Conservation (phyloP, 2,329 filamentous ascomycete genomes). For the Fusarium austroafricanum region DNA sequence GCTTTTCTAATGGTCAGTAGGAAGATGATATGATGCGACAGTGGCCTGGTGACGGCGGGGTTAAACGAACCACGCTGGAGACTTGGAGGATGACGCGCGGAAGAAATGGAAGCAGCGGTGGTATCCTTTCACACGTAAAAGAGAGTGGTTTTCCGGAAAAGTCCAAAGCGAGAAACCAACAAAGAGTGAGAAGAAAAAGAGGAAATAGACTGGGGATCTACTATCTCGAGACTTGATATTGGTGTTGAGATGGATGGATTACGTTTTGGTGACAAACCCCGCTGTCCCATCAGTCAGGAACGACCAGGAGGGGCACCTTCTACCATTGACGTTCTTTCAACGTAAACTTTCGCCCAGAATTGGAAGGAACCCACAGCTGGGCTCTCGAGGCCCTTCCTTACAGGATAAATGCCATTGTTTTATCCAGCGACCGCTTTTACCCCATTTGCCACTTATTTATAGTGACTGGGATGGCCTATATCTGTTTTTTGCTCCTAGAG, state of each 20-base stretch:
- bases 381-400: not conserved
- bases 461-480: not conserved
- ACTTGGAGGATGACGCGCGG: not conserved
- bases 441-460: not conserved
- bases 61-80: constrained; percentile 6
- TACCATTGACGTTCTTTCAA: constrained; percentile 4
- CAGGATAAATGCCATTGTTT: not conserved
- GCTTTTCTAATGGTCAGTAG: not conserved
- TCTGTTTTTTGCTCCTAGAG: no score
- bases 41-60: constrained; percentile 14
- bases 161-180: not conserved
- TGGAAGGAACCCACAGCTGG: not conserved
- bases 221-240: constrained; percentile 20
- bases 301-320: constrained; percentile 15
- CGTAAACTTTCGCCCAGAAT: not conserved
- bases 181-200: not conserved
- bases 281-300: constrained; percentile 16
- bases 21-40: constrained; percentile 31
- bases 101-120: not conserved
- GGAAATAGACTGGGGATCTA: not conserved
- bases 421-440: constrained; percentile 1
- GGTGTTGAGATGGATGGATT: constrained; percentile 32
- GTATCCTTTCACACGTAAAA: not conserved
- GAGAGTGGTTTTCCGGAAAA: not conserved
- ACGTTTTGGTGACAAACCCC: constrained; percentile 36